phyloP scores from a whole-genome alignment of 352 stramenopile species.

The Bremia lactucae region DNA sequence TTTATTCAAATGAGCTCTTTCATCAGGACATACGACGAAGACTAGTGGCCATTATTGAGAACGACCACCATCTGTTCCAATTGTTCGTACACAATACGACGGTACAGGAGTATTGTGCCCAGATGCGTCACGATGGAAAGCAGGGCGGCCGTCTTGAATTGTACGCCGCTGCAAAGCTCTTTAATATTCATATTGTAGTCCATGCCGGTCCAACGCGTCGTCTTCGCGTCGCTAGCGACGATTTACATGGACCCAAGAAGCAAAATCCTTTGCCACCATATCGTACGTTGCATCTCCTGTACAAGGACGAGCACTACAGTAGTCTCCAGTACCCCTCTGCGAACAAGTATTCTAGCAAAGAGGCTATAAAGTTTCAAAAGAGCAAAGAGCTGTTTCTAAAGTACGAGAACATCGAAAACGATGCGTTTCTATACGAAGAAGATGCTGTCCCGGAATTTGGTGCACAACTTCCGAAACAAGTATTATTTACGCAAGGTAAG shows the following conservation, averaged over 20 bases:
- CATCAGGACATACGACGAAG: constrained; percentile 31
- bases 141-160: constrained; percentile 58
- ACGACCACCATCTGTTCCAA: constrained; percentile 25
- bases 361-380: constrained; percentile 2
- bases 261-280: constrained; percentile 10
- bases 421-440: constrained; percentile 3
- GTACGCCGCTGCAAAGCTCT: constrained; percentile 42
- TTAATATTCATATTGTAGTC: constrained; percentile 50
- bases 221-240: constrained; percentile 32
- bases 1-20: constrained; percentile 35
- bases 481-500: constrained; percentile 24
- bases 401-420: no score
- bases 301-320: constrained; percentile 41
- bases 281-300: constrained; percentile 37
- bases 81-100: constrained; percentile 29
- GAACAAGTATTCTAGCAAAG: constrained; percentile 7
- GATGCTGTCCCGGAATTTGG: constrained; percentile 13
- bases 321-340: constrained; percentile 23
- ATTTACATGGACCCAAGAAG: constrained; percentile 3
- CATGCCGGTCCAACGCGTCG: constrained; percentile 37
- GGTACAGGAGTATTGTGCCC: constrained; percentile 28
- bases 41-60: constrained; percentile 34
- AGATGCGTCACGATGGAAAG: constrained; percentile 36
- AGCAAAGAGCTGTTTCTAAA: constrained; percentile 3
- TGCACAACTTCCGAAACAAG: constrained; percentile 24